A percentile compares a stretch with the other conserved stretches of the same genome.
Conservation (phyloP, 352 stramenopile species). For the Pythium aquatile region DNA sequence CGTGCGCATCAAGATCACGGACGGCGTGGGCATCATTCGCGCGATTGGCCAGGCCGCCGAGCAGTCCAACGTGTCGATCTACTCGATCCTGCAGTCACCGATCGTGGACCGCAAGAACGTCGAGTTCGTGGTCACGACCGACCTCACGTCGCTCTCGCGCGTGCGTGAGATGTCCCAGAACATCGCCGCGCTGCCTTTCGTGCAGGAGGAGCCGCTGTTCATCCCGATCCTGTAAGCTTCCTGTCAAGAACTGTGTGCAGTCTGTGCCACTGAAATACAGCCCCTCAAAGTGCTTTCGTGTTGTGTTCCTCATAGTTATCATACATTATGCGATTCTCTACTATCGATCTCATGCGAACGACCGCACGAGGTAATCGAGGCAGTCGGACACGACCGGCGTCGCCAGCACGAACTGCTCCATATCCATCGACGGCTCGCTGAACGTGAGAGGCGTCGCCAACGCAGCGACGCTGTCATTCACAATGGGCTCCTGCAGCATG, state of each 20-base stretch:
- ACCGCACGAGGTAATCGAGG: slow-evolving; percentile 34
- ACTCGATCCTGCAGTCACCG: slow-evolving; percentile 96
- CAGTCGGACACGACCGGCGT: slow-evolving; percentile 26
- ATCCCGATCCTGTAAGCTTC: slow-evolving; percentile 57
- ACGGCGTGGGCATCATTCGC: slow-evolving; percentile 94
- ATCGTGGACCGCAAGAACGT: slow-evolving; percentile 92
- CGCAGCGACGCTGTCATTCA: not conserved
- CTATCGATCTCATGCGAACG: slow-evolving; percentile 21
- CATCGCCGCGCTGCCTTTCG: slow-evolving; percentile 87
- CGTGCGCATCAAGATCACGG: slow-evolving; percentile 92
- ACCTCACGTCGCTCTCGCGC: slow-evolving; percentile 86
- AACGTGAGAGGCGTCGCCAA: slow-evolving; percentile 8
- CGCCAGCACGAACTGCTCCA: slow-evolving; percentile 17
- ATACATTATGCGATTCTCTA: not conserved
- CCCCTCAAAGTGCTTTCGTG: not conserved
- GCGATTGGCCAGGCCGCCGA: slow-evolving; percentile 94
- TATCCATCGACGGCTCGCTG: not conserved
- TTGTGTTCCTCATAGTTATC: slow-evolving; percentile 3
- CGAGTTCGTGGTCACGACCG: slow-evolving; percentile 96
- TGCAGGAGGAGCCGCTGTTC: slow-evolving; percentile 79
- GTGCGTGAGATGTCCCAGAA: slow-evolving; percentile 89
- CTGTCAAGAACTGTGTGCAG: not conserved
- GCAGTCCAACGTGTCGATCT: slow-evolving; percentile 94
- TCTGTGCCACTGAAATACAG: not conserved
- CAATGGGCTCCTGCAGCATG: not conserved